Evolutionary conservation across 768 basidiomycete species (phyloP).

Genomic region (Leccinum barrowsii): DNA sequence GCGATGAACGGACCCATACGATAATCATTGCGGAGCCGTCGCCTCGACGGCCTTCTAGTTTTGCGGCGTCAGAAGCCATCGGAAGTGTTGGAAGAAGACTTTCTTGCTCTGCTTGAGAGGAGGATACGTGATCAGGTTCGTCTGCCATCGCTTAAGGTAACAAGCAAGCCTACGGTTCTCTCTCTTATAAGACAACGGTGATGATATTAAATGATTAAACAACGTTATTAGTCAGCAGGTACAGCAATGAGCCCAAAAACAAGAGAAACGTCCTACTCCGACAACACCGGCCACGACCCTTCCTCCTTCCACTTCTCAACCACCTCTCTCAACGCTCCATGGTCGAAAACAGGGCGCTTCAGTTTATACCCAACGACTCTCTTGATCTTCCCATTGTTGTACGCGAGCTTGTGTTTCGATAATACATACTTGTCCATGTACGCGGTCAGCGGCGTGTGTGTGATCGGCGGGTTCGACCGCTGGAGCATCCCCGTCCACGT

Average conservation of each 20-base stretch:
- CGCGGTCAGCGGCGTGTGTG: constrained; percentile 67
- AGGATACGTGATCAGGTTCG: neutral
- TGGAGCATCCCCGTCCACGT: constrained; percentile 82
- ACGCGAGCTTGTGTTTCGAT: constrained; percentile 64
- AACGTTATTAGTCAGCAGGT: constrained; percentile 26
- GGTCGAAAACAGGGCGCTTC: constrained; percentile 57
- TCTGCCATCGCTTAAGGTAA: constrained; percentile 4
- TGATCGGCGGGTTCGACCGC: constrained; percentile 65
- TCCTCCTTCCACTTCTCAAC: constrained; percentile 82
- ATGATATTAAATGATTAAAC: constrained; percentile 14
- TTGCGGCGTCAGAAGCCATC: constrained; percentile 29
- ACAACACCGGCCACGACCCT: constrained; percentile 36
- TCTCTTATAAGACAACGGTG: neutral
- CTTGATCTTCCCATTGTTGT: constrained; percentile 73
- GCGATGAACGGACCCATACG: constrained; percentile 35
- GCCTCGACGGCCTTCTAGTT: constrained; percentile 36
- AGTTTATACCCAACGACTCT: constrained; percentile 66
- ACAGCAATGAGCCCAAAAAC: constrained; percentile 23
- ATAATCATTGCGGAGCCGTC: constrained; percentile 34
- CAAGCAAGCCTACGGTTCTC: too few relatives aligned
- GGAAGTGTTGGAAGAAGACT: neutral
- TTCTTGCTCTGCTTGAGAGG: neutral
- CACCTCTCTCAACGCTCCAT: constrained; percentile 60
- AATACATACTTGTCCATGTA: constrained; percentile 77
- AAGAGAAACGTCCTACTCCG: constrained; percentile 3